These are phyloP conservation scores for Rubroboletus pulcherrimus DNA, from an alignment of 768 basidiomycete genomes.

Conservation along the genomic window DNA sequence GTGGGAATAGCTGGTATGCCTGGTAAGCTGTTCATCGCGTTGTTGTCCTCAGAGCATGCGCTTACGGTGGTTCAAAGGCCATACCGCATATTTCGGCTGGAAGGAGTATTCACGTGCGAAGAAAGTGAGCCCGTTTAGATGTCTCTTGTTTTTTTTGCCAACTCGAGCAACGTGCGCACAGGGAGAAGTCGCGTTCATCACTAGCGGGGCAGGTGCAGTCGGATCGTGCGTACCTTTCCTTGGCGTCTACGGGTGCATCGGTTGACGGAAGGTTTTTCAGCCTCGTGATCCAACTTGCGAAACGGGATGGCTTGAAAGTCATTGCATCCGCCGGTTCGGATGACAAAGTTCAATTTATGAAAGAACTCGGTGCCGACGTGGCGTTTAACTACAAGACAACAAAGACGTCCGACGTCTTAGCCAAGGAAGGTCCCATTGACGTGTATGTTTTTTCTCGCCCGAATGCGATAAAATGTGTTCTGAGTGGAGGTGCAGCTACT, in stretches of 20 bases:
- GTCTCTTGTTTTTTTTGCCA: not conserved
- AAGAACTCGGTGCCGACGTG: constrained; percentile 61
- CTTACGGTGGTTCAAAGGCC: constrained; percentile 10
- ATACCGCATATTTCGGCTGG: constrained; percentile 17
- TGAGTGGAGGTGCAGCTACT: constrained; percentile 9
- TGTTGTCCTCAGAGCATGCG: constrained; percentile 4
- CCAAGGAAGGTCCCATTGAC: constrained; percentile 54
- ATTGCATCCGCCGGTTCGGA: constrained; percentile 70
- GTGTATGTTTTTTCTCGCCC: constrained; percentile 30
- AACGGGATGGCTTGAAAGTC: constrained; percentile 54
- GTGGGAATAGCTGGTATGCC: constrained; percentile 29
- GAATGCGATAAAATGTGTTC: not conserved
- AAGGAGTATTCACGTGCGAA: constrained; percentile 16
- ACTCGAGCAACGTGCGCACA: constrained; percentile 8
- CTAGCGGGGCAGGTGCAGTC: constrained; percentile 46
- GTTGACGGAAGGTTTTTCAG: constrained; percentile 18
- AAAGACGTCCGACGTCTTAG: constrained; percentile 47
- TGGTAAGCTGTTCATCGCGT: constrained; percentile 3
- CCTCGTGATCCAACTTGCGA: constrained; percentile 50
- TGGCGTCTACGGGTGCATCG: not conserved
- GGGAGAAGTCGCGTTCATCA: constrained; percentile 51
- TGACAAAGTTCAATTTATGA: constrained; percentile 65
- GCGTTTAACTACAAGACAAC: constrained; percentile 73
- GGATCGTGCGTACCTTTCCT: constrained; percentile 46
- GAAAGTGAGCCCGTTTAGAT: constrained; percentile 19